These are phyloP conservation scores for Dendrobium catenatum DNA, from an alignment of 106 monocot genomes.

Conservation along the genomic window DNA sequence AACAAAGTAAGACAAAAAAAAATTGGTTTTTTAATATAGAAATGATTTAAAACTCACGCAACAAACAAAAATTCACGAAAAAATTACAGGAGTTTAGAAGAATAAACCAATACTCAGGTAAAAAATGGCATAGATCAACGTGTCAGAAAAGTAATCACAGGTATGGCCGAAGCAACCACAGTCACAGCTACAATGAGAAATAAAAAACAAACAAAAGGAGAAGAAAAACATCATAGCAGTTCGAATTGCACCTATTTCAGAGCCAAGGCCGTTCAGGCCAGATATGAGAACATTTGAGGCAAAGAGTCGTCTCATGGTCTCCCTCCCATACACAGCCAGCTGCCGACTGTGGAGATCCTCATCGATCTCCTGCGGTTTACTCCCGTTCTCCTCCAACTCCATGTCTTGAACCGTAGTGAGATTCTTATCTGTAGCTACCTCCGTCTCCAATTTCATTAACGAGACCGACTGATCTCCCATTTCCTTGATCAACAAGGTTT, in stretches of 20 bases:
- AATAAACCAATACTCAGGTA: no score
- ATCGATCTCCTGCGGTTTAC: slow-evolving; percentile 37
- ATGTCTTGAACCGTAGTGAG: slow-evolving; percentile 10
- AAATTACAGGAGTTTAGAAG: no score
- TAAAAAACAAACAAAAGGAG: background rate
- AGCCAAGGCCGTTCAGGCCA: slow-evolving; percentile 60
- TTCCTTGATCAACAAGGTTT: slow-evolving; percentile 18
- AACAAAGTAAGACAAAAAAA: background rate
- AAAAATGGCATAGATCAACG: no score
- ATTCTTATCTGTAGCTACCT: slow-evolving; percentile 8
- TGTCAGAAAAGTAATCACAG: no score
- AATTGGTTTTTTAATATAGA: no score
- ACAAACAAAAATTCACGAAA: background rate
- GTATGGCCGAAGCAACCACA: no score
- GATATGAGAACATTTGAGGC: slow-evolving; percentile 64
- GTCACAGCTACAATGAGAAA: no score
- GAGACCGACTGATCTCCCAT: slow-evolving; percentile 12
- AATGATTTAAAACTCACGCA: background rate
- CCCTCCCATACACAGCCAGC: slow-evolving; percentile 74
- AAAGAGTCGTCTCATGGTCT: slow-evolving; percentile 61
- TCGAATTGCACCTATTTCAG: slow-evolving; percentile 43
- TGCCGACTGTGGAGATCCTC: slow-evolving; percentile 75
- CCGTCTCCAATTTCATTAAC: background rate
- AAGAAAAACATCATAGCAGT: background rate
- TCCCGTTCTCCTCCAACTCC: slow-evolving; percentile 25